A percentile compares a stretch with the other conserved stretches of the same genome.
These are phyloP conservation scores for Shiraia bambusicola DNA, from an alignment of 2,329 filamentous ascomycete genomes.

Conservation along the genomic window DNA sequence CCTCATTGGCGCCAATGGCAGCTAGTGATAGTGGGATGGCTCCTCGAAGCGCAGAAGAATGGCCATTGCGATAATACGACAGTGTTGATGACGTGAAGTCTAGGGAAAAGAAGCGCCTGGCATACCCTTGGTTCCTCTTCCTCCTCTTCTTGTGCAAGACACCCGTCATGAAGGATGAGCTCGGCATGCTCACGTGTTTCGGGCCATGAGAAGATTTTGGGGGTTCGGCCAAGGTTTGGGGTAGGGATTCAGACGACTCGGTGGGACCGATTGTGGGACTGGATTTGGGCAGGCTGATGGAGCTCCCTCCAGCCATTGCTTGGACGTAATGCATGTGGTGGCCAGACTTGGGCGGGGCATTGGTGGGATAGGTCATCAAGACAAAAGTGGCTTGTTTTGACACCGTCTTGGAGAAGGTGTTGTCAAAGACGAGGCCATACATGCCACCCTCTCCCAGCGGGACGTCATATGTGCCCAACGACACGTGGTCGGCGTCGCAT, in stretches of 20 bases:
- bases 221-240: conserved; percentile 42
- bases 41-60: conserved; percentile 87
- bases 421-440: conserved; percentile 97
- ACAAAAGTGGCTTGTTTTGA: conserved; percentile 96
- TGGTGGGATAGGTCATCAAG: conserved; percentile 88
- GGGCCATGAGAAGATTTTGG: conserved; percentile 42
- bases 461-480: conserved; percentile 86
- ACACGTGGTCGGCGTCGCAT: conserved; percentile 94
- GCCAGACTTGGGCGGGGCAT: conserved; percentile 71
- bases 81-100: conserved; percentile 93
- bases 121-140: conserved; percentile 92
- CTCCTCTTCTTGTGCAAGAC: conserved; percentile 84
- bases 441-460: conserved; percentile 75
- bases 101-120: conserved; percentile 89
- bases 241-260: conserved; percentile 55
- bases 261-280: conserved; percentile 47
- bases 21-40: conserved; percentile 90
- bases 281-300: conserved; percentile 40
- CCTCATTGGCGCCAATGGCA: conserved; percentile 85
- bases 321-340: conserved; percentile 65
- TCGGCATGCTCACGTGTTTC: conserved; percentile 20
- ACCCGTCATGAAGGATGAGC: conserved; percentile 72
- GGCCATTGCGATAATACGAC: conserved; percentile 94
- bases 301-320: conserved; percentile 54
- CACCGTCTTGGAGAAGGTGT: conserved; percentile 90